A percentile compares a stretch with the other conserved stretches of the same genome.
phyloP scores from a whole-genome alignment of 2,329 filamentous ascomycete genomes.

The Hypoxylon sp. region DNA sequence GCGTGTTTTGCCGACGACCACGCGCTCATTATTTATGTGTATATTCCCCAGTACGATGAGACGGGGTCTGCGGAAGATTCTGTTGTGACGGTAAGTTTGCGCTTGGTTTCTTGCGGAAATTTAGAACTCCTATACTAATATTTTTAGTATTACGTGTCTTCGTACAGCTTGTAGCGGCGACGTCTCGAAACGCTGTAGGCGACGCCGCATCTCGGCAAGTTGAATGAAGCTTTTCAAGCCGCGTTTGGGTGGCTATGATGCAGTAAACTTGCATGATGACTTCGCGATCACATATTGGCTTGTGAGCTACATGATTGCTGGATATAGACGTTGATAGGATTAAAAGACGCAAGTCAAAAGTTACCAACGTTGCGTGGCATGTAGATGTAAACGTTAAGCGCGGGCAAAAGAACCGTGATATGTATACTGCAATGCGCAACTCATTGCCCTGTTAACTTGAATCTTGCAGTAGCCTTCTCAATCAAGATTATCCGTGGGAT shows the following conservation, averaged over 20 bases:
- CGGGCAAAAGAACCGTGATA: background rate
- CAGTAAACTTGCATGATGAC: background rate
- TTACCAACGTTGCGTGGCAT: background rate
- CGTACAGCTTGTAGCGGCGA: constrained; percentile 44
- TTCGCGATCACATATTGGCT: constrained; percentile 12
- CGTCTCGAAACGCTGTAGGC: background rate
- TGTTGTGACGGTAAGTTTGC: constrained; percentile 75
- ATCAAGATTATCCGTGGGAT: background rate
- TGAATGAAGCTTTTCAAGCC: background rate
- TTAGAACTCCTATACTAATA: constrained; percentile 24
- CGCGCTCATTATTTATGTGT: constrained; percentile 85
- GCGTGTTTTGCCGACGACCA: constrained; percentile 88
- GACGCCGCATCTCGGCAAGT: background rate
- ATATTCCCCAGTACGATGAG: constrained; percentile 78
- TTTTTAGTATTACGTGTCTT: constrained; percentile 49
- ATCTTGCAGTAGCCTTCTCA: background rate
- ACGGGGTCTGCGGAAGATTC: constrained; percentile 71
- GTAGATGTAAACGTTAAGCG: background rate
- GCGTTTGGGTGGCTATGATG: background rate
- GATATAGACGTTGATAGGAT: constrained; percentile 36
- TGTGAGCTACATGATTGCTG: constrained; percentile 27
- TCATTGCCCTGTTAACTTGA: background rate
- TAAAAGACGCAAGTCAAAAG: constrained; percentile 32
- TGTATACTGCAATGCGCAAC: background rate
- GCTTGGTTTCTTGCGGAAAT: background rate